Percentiles rank a stretch among this genome's conserved stretches.
Conservation (phyloP, 768 basidiomycete species). For the Piloderma croceum region DNA sequence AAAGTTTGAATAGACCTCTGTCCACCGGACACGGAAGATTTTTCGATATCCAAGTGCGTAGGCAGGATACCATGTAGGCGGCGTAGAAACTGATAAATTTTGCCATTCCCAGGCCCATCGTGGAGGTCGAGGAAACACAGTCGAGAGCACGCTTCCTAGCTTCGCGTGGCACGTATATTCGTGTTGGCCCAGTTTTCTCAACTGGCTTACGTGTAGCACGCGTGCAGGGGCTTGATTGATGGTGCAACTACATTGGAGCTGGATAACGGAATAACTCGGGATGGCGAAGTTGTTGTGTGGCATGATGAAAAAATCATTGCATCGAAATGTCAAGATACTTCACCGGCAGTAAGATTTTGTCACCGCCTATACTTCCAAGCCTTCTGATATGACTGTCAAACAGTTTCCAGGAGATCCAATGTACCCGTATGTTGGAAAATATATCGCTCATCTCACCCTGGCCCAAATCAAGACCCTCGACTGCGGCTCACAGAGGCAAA, state of each 20-base stretch:
- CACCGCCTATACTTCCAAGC: constrained; percentile 6
- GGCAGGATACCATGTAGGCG: background rate
- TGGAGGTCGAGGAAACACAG: constrained; percentile 68
- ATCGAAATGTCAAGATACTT: constrained; percentile 66
- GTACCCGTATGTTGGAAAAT: constrained; percentile 75
- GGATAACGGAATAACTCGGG: constrained; percentile 77
- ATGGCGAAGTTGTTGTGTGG: constrained; percentile 74
- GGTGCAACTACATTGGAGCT: constrained; percentile 74
- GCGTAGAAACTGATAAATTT: background rate
- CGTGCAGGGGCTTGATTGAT: constrained; percentile 63
- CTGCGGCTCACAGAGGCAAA: constrained; percentile 65
- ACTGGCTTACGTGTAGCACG: too few species aligned
- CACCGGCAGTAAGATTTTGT: constrained; percentile 56
- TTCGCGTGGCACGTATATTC: constrained; percentile 60
- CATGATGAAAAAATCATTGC: constrained; percentile 65
- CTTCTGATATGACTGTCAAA: constrained; percentile 4
- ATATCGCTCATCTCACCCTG: constrained; percentile 69
- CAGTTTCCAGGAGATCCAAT: constrained; percentile 53
- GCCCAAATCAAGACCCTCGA: constrained; percentile 77
- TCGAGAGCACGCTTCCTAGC: constrained; percentile 67
- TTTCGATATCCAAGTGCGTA: constrained; percentile 48
- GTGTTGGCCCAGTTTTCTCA: too few species aligned
- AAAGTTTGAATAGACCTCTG: constrained; percentile 10
- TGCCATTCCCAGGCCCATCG: constrained; percentile 58
- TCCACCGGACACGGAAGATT: constrained; percentile 17